These are phyloP conservation scores for Setaria italica DNA, from an alignment of 202 grass and related monocot genomes.

Conservation along the genomic window DNA sequence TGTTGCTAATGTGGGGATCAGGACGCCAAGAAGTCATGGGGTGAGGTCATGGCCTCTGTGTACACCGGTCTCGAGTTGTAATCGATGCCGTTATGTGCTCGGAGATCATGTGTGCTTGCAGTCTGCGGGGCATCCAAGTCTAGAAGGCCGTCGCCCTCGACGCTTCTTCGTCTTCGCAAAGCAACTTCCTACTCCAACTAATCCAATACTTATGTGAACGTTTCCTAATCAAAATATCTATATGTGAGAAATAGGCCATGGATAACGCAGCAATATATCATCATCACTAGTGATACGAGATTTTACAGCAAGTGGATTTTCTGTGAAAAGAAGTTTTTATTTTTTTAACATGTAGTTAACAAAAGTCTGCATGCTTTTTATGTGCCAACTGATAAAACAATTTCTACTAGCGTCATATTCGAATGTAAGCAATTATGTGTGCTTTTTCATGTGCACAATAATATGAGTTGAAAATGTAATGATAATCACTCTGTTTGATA, in stretches of 20 bases:
- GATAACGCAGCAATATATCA: neutral
- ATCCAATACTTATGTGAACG: slow-evolving; percentile 21
- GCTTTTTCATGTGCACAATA: too few relatives aligned
- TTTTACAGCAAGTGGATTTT: neutral
- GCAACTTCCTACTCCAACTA: slow-evolving; percentile 59
- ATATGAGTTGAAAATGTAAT: neutral
- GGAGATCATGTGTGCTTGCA: neutral
- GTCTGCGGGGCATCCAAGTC: neutral
- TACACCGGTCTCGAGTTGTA: neutral
- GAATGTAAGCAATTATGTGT: too few relatives aligned
- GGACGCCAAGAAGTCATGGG: slow-evolving; percentile 30
- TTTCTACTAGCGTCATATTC: too few relatives aligned
- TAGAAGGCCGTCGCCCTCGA: slow-evolving; percentile 44
- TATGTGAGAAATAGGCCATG: neutral
- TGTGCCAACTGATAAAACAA: neutral
- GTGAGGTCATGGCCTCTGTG: slow-evolving; percentile 22
- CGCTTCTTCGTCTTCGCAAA: slow-evolving; percentile 16
- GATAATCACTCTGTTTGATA: neutral
- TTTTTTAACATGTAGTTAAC: too few relatives aligned
- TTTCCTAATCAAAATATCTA: neutral
- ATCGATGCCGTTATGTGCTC: slow-evolving; percentile 43
- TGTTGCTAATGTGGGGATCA: slow-evolving; percentile 34
- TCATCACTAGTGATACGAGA: neutral
- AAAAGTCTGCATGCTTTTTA: neutral
- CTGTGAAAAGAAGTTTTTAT: neutral